Evolutionary conservation across 2,329 filamentous ascomycete genomes (phyloP).

Genomic region (Leptoxyphium fumago): DNA sequence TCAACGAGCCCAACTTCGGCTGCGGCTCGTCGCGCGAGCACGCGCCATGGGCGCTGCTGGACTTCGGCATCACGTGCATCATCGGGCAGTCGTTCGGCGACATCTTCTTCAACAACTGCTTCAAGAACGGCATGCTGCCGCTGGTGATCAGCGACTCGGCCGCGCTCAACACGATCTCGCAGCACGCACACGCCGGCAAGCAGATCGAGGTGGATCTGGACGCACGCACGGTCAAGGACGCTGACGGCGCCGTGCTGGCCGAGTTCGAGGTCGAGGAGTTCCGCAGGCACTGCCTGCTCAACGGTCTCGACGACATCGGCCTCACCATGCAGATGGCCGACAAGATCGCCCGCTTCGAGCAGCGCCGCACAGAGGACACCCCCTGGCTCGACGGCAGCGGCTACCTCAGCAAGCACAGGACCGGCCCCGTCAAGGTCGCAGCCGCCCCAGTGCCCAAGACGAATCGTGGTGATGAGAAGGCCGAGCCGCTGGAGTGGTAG

Average conservation of each 20-base stretch:
- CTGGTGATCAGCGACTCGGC: slow-evolving; percentile 56
- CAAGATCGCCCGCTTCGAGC: slow-evolving; percentile 75
- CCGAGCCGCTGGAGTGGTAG: slow-evolving; percentile 82
- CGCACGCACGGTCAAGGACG: slow-evolving; percentile 68
- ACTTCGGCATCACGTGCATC: slow-evolving; percentile 89
- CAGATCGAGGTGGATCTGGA: slow-evolving; percentile 85
- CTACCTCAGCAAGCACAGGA: slow-evolving; percentile 50
- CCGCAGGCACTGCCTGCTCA: slow-evolving; percentile 82
- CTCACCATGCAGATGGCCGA: slow-evolving; percentile 84
- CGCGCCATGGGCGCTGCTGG: slow-evolving; percentile 89
- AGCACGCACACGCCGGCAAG: slow-evolving; percentile 61
- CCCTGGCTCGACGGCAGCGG: slow-evolving; percentile 84
- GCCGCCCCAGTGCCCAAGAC: slow-evolving; percentile 68
- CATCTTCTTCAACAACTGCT: slow-evolving; percentile 99
- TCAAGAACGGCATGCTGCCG: slow-evolving; percentile 98
- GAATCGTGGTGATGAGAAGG: slow-evolving; percentile 70
- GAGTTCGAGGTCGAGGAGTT: slow-evolving; percentile 84
- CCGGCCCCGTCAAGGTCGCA: slow-evolving; percentile 46
- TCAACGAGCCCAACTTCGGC: slow-evolving; percentile 86
- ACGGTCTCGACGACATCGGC: slow-evolving; percentile 91
- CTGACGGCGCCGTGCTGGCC: slow-evolving; percentile 57
- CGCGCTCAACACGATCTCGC: slow-evolving; percentile 54
- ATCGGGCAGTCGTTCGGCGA: slow-evolving; percentile 80
- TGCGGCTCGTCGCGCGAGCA: slow-evolving; percentile 89
- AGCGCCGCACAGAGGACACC: slow-evolving; percentile 57